Evolutionary conservation across 768 basidiomycete genomes (phyloP), one percentile per base, ranked within the genome.

Genomic region (Daedalea quercina): DNA sequence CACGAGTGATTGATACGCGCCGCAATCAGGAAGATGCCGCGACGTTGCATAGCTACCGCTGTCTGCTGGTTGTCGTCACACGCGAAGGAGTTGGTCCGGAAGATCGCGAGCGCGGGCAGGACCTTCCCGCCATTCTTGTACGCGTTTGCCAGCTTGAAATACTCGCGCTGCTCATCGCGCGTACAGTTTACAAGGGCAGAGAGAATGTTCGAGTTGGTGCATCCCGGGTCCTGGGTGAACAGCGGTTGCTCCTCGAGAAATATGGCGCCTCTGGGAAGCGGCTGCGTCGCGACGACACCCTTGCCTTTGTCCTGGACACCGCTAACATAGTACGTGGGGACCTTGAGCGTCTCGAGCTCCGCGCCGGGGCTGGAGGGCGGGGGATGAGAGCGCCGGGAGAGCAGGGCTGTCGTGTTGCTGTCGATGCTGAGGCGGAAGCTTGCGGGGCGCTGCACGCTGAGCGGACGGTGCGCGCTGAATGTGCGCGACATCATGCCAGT

Each of bases 1-100:
- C 67, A 68, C n/a, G 66, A 65, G 34, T 62, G 63, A 50, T 68
- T 68, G 41, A 68, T 59, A 23, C 64, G 59, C 17, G 66, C 57
- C 1, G 57, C 63, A 35, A 56, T 50, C n/a, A 67, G 54, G 58
- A 68, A 68, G 17, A 68, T 42, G 12, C 66, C 67, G 47, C 50
- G 53, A 25, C 37, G 7, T 48, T 19, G n/a, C 48, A 23, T 20
- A 26, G 33, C 33, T 11, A 26, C 33, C 48, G 22, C 33, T 20
- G 45, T 55, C 45, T 45, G 50, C 37, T 12, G 44, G 42, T 35
- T 47, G 44, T 37, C 56, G 28, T 31, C 28, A 54, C 56, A 64
- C 33, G 60, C 62, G 12, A 67, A 46, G 7, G 64, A 60, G 50
- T 68, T 68, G 4, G 67, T 65, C 51, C 63, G 58, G 54, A 65